phyloP scores from a whole-genome alignment of 345 rosid genomes.

The Rhizophora mangle region DNA sequence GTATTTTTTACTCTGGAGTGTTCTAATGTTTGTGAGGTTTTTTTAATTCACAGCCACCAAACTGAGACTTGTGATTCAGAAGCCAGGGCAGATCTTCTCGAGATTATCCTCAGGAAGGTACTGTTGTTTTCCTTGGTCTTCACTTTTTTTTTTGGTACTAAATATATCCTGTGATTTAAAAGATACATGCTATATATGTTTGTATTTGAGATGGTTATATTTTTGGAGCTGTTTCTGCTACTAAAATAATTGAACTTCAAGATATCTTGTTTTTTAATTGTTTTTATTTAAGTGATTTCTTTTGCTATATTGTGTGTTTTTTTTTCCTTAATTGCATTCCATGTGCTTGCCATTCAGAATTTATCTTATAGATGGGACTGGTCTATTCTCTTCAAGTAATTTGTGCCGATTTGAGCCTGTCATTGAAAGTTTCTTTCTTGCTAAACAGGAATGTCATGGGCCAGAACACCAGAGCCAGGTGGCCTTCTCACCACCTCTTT shows the following conservation, averaged over 20 bases:
- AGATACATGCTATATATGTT: neutral
- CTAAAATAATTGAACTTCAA: no score
- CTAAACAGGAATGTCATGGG: slow-evolving; percentile 58
- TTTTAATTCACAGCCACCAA: slow-evolving; percentile 43
- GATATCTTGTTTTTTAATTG: neutral
- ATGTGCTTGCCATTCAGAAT: no score
- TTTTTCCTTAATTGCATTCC: neutral
- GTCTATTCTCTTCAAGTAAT: no score
- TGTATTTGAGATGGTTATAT: neutral
- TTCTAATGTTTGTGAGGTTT: neutral
- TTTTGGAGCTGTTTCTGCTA: neutral
- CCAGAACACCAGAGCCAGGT: slow-evolving; percentile 41
- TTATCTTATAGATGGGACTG: no score
- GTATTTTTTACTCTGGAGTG: neutral
- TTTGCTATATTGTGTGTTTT: neutral
- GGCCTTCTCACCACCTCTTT: slow-evolving; percentile 68
- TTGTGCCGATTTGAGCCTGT: neutral
- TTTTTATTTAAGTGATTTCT: neutral
- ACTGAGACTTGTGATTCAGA: slow-evolving; percentile 54
- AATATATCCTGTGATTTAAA: neutral
- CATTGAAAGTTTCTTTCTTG: neutral
- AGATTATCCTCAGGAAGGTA: slow-evolving; percentile 78
- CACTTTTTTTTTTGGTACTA: neutral
- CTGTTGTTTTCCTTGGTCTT: neutral
- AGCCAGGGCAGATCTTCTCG: slow-evolving; percentile 80